phyloP scores from a whole-genome alignment of 1,139 yeast genomes.

The Pichia sp. region DNA sequence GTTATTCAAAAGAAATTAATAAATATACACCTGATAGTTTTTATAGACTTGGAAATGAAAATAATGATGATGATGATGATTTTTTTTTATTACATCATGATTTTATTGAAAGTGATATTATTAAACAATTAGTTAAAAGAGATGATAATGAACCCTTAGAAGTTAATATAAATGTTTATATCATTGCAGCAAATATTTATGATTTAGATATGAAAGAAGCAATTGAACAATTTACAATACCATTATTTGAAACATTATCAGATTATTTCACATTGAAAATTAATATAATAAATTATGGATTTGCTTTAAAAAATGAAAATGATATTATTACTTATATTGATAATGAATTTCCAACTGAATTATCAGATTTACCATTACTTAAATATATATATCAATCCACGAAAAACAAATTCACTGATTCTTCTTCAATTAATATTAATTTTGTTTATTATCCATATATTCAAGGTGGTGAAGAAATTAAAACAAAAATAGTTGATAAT shows the following conservation, averaged over 20 bases:
- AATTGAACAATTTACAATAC: constrained; percentile 36
- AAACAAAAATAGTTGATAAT: constrained; percentile 14
- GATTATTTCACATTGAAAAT: constrained; percentile 59
- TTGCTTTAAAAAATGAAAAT: background rate
- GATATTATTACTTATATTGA: constrained; percentile 11
- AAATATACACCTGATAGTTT: constrained; percentile 19
- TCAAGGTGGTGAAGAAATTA: constrained; percentile 17
- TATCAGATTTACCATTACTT: constrained; percentile 21
- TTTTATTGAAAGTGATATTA: constrained; percentile 6
- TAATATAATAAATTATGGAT: constrained; percentile 29
- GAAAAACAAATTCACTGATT: background rate
- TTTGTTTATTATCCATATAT: constrained; percentile 23
- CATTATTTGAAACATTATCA: constrained; percentile 38
- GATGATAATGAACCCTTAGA: constrained; percentile 7
- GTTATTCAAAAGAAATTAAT: constrained; percentile 43
- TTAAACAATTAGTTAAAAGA: background rate
- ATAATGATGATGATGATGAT: background rate
- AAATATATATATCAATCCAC: constrained; percentile 13
- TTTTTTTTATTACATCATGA: constrained; percentile 10
- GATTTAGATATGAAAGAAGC: constrained; percentile 51
- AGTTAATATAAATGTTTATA: constrained; percentile 55
- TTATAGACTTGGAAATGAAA: constrained; percentile 3
- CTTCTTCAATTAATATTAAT: constrained; percentile 9
- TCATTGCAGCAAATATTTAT: constrained; percentile 43
- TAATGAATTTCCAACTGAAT: constrained; percentile 19